phyloP scores from a whole-genome alignment of 2,329 filamentous ascomycete species.

The Neonectria magnoliae region DNA sequence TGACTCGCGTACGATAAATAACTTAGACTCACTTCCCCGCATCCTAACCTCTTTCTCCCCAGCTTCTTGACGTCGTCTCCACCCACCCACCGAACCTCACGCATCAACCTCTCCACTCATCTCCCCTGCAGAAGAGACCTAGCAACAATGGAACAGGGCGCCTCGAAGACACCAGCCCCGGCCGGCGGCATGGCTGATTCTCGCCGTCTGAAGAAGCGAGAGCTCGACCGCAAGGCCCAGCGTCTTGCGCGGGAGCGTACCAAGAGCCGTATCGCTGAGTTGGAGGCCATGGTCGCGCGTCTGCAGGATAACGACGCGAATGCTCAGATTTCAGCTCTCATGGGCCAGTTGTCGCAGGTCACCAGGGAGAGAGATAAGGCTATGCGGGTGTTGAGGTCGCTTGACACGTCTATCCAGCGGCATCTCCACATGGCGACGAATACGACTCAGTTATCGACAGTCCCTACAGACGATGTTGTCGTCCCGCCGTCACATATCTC shows the following conservation, averaged over 20 bases:
- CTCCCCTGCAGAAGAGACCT: not conserved
- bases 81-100: not conserved
- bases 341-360: slow-evolving; percentile 40
- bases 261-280: slow-evolving; percentile 44
- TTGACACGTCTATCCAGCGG: slow-evolving; percentile 31
- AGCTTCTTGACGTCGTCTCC: not conserved
- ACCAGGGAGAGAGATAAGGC: slow-evolving; percentile 40
- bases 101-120: not conserved
- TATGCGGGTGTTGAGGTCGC: slow-evolving; percentile 25
- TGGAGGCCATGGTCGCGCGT: slow-evolving; percentile 44
- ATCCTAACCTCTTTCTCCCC: not conserved
- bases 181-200: slow-evolving; percentile 25
- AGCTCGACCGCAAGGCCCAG: slow-evolving; percentile 47
- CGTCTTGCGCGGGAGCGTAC: slow-evolving; percentile 45
- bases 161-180: not conserved
- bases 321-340: slow-evolving; percentile 35
- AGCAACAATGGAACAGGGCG: not conserved
- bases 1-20: not conserved
- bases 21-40: not conserved
- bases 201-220: slow-evolving; percentile 43
- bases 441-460: not conserved
- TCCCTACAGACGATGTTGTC: not conserved
- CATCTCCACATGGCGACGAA: slow-evolving; percentile 21
- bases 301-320: slow-evolving; percentile 40
- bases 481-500: not conserved